A percentile compares a stretch with the other conserved stretches of the same genome.
Evolutionary conservation across 257 asterid species (phyloP).

Genomic region (Fraxinus cuspidata): DNA sequence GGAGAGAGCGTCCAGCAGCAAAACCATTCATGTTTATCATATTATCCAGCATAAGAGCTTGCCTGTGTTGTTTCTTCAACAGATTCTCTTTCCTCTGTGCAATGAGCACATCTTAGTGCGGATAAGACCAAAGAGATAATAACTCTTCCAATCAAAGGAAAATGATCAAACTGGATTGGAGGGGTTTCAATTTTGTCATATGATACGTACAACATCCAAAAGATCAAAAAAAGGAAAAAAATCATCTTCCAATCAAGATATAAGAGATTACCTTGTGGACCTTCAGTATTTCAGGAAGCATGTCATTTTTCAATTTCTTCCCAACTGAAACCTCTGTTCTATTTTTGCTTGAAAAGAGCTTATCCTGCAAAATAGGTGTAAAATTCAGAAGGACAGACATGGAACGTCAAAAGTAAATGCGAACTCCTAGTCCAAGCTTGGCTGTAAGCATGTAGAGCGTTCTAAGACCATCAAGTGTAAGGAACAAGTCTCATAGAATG

Average conservation of each 20-base stretch:
- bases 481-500: background rate
- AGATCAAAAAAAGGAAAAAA: background rate
- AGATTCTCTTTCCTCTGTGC: conserved; percentile 84
- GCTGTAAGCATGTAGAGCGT: background rate
- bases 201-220: conserved; percentile 10
- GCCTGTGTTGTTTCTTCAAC: conserved; percentile 87
- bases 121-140: conserved; percentile 18
- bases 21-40: conserved; percentile 76
- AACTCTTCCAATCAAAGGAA: conserved; percentile 3
- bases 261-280: conserved; percentile 70
- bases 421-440: background rate
- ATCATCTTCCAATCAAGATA: conserved; percentile 25
- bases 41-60: conserved; percentile 86
- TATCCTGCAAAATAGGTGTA: conserved; percentile 62
- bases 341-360: conserved; percentile 78
- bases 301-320: conserved; percentile 82
- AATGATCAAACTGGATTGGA: background rate
- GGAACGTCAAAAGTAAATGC: conserved; percentile 9
- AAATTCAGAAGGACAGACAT: background rate
- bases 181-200: background rate
- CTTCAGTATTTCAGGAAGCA: conserved; percentile 91
- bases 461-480: too few relatives aligned
- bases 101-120: conserved; percentile 25
- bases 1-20: conserved; percentile 81
- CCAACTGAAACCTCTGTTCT: conserved; percentile 87